A percentile compares a stretch with the other conserved stretches of the same genome.
phyloP scores from a whole-genome alignment of 164 flowering plant species.

The Buxus sempervirens region DNA sequence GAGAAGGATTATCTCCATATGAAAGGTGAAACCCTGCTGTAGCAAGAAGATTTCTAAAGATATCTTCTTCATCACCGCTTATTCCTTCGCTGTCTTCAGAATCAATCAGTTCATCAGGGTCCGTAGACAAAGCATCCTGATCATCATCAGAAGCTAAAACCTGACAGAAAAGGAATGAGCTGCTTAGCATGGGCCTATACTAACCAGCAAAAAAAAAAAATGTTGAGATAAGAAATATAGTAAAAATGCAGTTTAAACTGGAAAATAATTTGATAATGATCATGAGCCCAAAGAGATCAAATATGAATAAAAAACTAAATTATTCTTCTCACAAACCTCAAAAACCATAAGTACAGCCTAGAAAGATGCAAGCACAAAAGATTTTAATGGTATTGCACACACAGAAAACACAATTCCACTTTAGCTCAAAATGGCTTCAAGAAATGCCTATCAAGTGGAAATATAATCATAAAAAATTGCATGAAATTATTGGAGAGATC shows the following conservation, averaged over 20 bases:
- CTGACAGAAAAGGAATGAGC: constrained; percentile 32
- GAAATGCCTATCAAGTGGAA: too few relatives aligned
- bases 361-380: too few relatives aligned
- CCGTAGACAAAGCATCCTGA: constrained; percentile 93
- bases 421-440: too few relatives aligned
- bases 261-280: neutral
- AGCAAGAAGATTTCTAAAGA: constrained; percentile 89
- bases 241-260: neutral
- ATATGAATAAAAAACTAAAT: too few relatives aligned
- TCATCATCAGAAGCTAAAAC: constrained; percentile 98
- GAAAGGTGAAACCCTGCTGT: constrained; percentile 94
- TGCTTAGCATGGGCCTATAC: neutral
- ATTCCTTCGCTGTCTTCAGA: constrained; percentile 97
- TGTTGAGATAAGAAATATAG: too few relatives aligned
- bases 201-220: neutral
- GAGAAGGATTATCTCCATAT: constrained; percentile 92
- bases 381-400: too few relatives aligned
- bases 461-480: too few relatives aligned
- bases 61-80: constrained; percentile 98
- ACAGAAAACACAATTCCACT: too few relatives aligned
- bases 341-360: too few relatives aligned
- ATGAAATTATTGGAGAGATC: too few relatives aligned
- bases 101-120: constrained; percentile 94
- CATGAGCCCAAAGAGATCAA: neutral
- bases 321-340: neutral